Percentiles rank a stretch among this genome's conserved stretches.
Evolutionary conservation across 1,139 yeast species (phyloP).

Genomic region (Pichia sp.): DNA sequence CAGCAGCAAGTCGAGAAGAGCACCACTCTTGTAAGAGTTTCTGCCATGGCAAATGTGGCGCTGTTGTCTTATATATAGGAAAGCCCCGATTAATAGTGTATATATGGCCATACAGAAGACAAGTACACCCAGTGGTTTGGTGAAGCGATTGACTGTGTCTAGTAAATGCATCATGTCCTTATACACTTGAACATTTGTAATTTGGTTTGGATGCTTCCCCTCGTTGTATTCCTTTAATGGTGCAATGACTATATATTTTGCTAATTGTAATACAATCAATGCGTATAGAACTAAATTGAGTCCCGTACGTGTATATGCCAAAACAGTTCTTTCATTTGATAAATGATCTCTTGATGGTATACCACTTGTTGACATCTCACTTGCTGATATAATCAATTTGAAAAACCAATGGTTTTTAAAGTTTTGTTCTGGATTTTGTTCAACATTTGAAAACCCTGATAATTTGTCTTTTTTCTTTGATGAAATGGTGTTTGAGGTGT

Average conservation of each 20-base stretch:
- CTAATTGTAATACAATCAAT: constrained; percentile 44
- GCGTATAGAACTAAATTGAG: constrained; percentile 47
- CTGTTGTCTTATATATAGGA: constrained; percentile 4
- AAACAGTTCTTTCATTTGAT: constrained; percentile 72
- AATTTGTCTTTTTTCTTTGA: not conserved
- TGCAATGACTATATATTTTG: constrained; percentile 30
- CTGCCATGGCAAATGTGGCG: not conserved
- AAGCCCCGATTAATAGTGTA: constrained; percentile 1
- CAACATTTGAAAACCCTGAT: not conserved
- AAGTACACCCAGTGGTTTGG: constrained; percentile 3
- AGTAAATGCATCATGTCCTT: not conserved
- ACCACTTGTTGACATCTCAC: constrained; percentile 6
- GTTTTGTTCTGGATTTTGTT: not conserved
- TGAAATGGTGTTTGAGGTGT: not conserved
- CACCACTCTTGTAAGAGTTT: constrained; percentile 12
- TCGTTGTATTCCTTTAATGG: constrained; percentile 10
- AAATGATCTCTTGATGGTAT: constrained; percentile 30
- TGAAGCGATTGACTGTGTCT: constrained; percentile 1
- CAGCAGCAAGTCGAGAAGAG: not conserved
- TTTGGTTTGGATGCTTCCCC: not conserved
- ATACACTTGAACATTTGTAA: not conserved
- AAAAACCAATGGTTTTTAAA: not conserved
- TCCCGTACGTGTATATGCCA: constrained; percentile 70
- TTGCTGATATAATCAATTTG: not conserved
- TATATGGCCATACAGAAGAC: constrained; percentile 2